phyloP scores from a whole-genome alignment of 208 protist species.

The Porcisia deanei region DNA sequence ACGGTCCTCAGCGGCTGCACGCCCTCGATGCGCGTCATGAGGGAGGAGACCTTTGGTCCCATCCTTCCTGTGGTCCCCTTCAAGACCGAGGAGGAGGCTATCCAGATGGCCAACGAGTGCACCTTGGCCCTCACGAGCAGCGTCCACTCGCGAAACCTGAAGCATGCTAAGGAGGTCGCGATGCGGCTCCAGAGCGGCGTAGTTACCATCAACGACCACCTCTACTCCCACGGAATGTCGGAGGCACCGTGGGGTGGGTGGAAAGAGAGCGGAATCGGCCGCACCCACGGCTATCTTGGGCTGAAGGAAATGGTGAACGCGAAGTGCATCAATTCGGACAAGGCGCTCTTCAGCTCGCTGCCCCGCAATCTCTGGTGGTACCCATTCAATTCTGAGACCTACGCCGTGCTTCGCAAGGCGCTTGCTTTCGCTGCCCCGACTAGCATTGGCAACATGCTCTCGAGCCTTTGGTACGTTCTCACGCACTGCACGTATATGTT shows the following conservation, averaged over 20 bases:
- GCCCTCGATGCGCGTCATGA: constrained; percentile 78
- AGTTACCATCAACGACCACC: constrained; percentile 84
- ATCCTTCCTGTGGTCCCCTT: constrained; percentile 81
- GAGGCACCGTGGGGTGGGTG: constrained; percentile 88
- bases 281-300: constrained; percentile 78
- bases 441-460: constrained; percentile 31
- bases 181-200: constrained; percentile 73
- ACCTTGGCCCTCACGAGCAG: constrained; percentile 75
- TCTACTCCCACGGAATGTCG: constrained; percentile 67
- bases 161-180: constrained; percentile 41
- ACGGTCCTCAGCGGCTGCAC: constrained; percentile 85
- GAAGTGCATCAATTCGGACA: constrained; percentile 79
- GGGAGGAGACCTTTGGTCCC: constrained; percentile 94
- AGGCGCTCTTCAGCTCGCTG: constrained; percentile 28
- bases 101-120: constrained; percentile 76
- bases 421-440: constrained; percentile 41
- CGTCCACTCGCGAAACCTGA: constrained; percentile 62
- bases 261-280: constrained; percentile 88
- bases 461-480: constrained; percentile 32
- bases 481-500: constrained; percentile 57
- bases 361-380: constrained; percentile 85
- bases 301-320: constrained; percentile 86
- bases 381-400: constrained; percentile 48
- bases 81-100: constrained; percentile 72
- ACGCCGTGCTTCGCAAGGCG: constrained; percentile 35